Evolutionary conservation across 768 basidiomycete genomes (phyloP).

Genomic region (Phlegmacium glaucopus): DNA sequence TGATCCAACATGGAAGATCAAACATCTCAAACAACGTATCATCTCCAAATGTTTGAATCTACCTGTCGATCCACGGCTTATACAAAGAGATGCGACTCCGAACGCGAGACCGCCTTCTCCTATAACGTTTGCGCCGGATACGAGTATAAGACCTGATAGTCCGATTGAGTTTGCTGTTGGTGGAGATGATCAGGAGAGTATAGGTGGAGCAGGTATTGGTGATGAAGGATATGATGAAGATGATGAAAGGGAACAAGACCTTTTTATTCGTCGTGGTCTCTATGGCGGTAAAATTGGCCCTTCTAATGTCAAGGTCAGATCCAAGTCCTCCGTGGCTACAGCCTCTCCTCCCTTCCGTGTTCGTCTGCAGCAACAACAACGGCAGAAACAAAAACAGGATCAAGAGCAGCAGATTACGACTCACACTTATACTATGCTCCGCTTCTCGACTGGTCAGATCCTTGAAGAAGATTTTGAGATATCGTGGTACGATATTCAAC

Average conservation of each 20-base stretch:
- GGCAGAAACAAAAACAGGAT: background rate
- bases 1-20: conserved; percentile 56
- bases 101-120: conserved; percentile 54
- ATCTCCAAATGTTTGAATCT: conserved; percentile 51
- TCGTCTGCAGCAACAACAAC: background rate
- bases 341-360: background rate
- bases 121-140: conserved; percentile 62
- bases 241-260: conserved; percentile 22
- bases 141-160: conserved; percentile 34
- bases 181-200: background rate
- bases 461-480: conserved; percentile 62
- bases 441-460: conserved; percentile 66
- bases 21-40: conserved; percentile 60
- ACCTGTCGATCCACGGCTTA: conserved; percentile 26
- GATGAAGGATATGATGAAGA: conserved; percentile 31
- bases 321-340: background rate
- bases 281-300: conserved; percentile 3
- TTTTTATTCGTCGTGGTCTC: conserved; percentile 2
- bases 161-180: conserved; percentile 36
- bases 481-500: conserved; percentile 55
- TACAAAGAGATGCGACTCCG: conserved; percentile 2
- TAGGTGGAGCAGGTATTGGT: background rate
- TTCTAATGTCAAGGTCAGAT: background rate
- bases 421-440: conserved; percentile 41
- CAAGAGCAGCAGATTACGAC: conserved; percentile 14